Evolutionary conservation across 768 basidiomycete genomes (phyloP).

Genomic region (Leccinum disarticulatum): DNA sequence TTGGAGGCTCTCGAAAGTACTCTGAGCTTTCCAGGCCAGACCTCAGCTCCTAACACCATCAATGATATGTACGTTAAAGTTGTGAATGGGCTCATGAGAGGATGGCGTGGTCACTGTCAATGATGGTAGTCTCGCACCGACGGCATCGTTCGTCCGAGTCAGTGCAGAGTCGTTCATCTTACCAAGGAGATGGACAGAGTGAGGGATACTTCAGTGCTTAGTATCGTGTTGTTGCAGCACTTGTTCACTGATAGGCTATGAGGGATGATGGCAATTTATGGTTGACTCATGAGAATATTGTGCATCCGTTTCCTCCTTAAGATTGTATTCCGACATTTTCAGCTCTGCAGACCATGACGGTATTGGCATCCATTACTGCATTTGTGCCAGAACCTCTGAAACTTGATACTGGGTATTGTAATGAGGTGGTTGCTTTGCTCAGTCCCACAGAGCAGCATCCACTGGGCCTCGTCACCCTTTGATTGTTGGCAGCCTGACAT

Average conservation of each 20-base stretch:
- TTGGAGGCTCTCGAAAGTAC: constrained; percentile 27
- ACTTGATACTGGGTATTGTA: too few species aligned
- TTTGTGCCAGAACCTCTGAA: too few species aligned
- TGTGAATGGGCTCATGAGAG: constrained; percentile 35
- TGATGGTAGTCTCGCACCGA: constrained; percentile 21
- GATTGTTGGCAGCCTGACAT: too few species aligned
- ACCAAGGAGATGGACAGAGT: constrained; percentile 43
- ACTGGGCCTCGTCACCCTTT: too few species aligned
- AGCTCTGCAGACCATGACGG: too few species aligned
- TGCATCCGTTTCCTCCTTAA: too few species aligned
- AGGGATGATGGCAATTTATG: constrained; percentile 73
- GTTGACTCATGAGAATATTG: constrained; percentile 39
- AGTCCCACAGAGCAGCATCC: too few species aligned
- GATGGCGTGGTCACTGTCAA: constrained; percentile 19
- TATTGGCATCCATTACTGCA: too few species aligned
- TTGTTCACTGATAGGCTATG: constrained; percentile 53
- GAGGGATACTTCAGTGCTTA: constrained; percentile 59
- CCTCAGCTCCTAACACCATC: not conserved
- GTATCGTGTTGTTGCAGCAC: constrained; percentile 53
- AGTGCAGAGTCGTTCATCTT: constrained; percentile 29
- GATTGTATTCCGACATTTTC: too few species aligned
- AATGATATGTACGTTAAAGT: constrained; percentile 48
- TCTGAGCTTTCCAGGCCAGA: constrained; percentile 7
- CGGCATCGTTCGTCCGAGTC: constrained; percentile 24
- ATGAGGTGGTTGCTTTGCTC: too few species aligned